A percentile compares a stretch with the other conserved stretches of the same genome.
phyloP scores from a whole-genome alignment of 768 basidiomycete species.

The Krasilnikovozyma curviuscula region DNA sequence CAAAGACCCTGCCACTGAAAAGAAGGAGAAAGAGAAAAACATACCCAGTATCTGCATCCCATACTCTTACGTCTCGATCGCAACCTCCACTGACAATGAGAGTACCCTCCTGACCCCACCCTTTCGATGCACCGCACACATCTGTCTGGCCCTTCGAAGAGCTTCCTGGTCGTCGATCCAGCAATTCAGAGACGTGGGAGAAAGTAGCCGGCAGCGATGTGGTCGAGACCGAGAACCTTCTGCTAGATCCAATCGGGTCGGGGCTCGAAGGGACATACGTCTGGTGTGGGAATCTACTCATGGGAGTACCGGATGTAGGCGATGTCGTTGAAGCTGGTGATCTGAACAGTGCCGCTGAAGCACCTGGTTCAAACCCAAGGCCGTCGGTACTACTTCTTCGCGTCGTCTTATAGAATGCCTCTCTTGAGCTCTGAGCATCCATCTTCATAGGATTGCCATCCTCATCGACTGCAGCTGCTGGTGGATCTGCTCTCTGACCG shows the following conservation, averaged over 20 bases:
- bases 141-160: constrained; percentile 28
- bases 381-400: not conserved
- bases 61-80: constrained; percentile 75
- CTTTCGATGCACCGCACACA: constrained; percentile 46
- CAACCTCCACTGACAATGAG: constrained; percentile 83
- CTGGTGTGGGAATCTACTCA: too few species aligned
- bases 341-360: not conserved
- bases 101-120: constrained; percentile 72
- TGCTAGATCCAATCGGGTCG: too few species aligned
- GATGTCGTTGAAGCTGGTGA: too few species aligned
- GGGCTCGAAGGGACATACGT: too few species aligned
- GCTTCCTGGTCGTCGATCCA: not conserved
- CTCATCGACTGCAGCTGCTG: not conserved
- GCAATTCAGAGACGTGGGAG: constrained; percentile 2
- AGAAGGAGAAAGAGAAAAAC: constrained; percentile 15
- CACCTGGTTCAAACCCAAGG: not conserved
- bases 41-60: constrained; percentile 74
- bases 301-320: too few species aligned
- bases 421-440: too few species aligned
- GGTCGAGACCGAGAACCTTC: too few species aligned
- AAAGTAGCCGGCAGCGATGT: constrained; percentile 1
- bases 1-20: not conserved
- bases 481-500: constrained; percentile 24
- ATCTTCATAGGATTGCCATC: too few species aligned
- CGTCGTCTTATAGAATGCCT: too few species aligned